Base-by-base conservation (phyloP, 306 rosid species). In the Hippophae tibetana region DNA sequence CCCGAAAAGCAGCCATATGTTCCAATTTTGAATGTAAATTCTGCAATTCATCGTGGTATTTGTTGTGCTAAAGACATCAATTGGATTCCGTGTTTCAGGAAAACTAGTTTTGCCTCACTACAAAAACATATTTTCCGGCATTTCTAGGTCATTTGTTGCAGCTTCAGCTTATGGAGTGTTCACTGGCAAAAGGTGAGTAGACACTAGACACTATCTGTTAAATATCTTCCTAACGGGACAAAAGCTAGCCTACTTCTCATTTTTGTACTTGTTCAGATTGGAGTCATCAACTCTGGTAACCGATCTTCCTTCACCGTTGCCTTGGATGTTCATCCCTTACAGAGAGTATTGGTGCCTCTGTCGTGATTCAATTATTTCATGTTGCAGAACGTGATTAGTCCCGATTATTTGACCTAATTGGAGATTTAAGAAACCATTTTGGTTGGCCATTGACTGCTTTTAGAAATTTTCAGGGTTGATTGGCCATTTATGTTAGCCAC, bases 271-370 rank as follows among this genome's bases (percentile, higher is more conserved):
- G 69, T 60, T n/a, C 83, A 90, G 95, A 76, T 65, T 82, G 56
- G 66, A 82, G 26, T 76, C 68, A 38, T 76, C 68, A 57, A 60
- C 70, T 46, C 64, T 78, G 8, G 81, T 86, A 58, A 69, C 84
- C 47, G 72, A 76, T 63, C 78, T 81, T 67, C 92, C 87, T 64
- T 70, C 98, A 65, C 82, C 71, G 13, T 57, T 79, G 86, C 89
- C 95, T 62, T 90, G 96, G 98, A 81, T 78, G 83, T 72, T 72
- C 68, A 70, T 90, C 60, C 86, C 92, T 43, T 81, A 65, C 83
- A 87, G 64, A 80, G 81, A 83, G 70, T 81, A 79, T 78, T 87
- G 95, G 98, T 38, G 60, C 67, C 80, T 83, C 57, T 85, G 98
- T 65, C 71, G 56, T 9, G 86, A 87, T 70, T 83, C 88, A 23